Evolutionary conservation across 2,329 filamentous ascomycete species (phyloP), one percentile per base, ranked within the genome.

Genomic region (Massarina eburnea): DNA sequence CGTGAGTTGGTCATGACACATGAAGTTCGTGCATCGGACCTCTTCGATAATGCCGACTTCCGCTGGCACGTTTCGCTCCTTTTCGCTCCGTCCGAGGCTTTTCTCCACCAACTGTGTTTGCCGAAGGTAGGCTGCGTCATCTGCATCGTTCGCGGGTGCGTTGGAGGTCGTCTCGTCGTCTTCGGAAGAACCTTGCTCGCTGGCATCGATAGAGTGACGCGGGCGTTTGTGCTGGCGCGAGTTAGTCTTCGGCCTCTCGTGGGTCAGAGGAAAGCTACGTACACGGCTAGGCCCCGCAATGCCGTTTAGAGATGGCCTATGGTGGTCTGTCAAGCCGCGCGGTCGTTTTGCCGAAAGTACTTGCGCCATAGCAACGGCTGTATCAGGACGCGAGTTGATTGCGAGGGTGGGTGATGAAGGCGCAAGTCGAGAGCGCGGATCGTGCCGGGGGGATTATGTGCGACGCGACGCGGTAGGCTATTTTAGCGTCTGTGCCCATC

Each of bases 11-110:
- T 84, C 78, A 67, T 99, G 94, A 62, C 92, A 97, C 94, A 97
- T 97, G 71, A 97, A 97, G 68, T 96, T 96, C 58, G 84, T 81
- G 67, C 91, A 95, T 29, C 84, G 87, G 44, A 97, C 87, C 52
- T 85, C 85, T 68, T 96, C 87, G 37, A 97, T 86, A 43, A 97
- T 92, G 1, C 90, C 91, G 57, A 88, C 86, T 30, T 95, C 87
- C 0, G 89, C 86, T 1, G 87, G 81, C 30, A 83, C 78, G 58
- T 96, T 96, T 18, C 59, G 51, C 45, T 51, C 51, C 18, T 61
- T 49, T 34, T 52, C 51, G 15, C 44, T 56, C 7, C 54, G 51
- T 21, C 45, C 43, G 19, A 65, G 54, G 33, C 62, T 59, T 29
- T 52, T 61, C 37, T 57, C 46, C 22, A 67, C 61, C 20, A 58